Conservation (phyloP, 2,329 filamentous ascomycete genomes). For the Penicillium frequentans region DNA sequence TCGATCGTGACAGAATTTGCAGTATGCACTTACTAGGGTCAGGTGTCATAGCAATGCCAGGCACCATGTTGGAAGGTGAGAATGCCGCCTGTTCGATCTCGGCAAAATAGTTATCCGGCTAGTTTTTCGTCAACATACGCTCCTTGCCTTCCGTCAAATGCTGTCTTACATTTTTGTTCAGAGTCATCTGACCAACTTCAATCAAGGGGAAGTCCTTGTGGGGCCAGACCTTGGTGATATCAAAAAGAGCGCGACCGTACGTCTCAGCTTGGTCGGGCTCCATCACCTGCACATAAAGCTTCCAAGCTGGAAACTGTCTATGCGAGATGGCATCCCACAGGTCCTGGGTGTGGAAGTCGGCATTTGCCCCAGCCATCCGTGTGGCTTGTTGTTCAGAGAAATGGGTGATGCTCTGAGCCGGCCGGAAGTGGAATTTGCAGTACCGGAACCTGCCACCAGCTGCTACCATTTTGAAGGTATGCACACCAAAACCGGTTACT, state of each 20-base stretch:
- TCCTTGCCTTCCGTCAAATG: too few species aligned
- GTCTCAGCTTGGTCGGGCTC: conserved; percentile 68
- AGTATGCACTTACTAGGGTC: conserved; percentile 50
- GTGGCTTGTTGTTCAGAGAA: conserved; percentile 66
- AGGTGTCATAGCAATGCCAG: conserved; percentile 62
- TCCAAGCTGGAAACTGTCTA: conserved; percentile 70
- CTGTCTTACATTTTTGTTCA: conserved; percentile 53
- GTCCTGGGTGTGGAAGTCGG: conserved; percentile 77
- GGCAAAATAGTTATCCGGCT: conserved; percentile 60
- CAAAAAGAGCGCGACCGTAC: conserved; percentile 80
- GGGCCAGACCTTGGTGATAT: conserved; percentile 81
- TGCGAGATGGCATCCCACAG: conserved; percentile 69
- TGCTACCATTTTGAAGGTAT: conserved; percentile 57
- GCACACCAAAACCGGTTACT: conserved; percentile 66
- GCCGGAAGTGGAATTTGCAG: conserved; percentile 55
- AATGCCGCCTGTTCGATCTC: conserved; percentile 70
- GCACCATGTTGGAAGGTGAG: conserved; percentile 63
- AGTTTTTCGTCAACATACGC: neutral
- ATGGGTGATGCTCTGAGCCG: conserved; percentile 44
- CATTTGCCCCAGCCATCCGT: conserved; percentile 70
- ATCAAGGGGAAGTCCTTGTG: conserved; percentile 70
- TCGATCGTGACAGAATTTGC: neutral
- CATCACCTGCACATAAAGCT: conserved; percentile 74
- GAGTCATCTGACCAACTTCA: conserved; percentile 73
- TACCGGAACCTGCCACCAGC: conserved; percentile 51